Evolutionary conservation across 306 rosid species (phyloP).

Genomic region (Nissolia schottii): DNA sequence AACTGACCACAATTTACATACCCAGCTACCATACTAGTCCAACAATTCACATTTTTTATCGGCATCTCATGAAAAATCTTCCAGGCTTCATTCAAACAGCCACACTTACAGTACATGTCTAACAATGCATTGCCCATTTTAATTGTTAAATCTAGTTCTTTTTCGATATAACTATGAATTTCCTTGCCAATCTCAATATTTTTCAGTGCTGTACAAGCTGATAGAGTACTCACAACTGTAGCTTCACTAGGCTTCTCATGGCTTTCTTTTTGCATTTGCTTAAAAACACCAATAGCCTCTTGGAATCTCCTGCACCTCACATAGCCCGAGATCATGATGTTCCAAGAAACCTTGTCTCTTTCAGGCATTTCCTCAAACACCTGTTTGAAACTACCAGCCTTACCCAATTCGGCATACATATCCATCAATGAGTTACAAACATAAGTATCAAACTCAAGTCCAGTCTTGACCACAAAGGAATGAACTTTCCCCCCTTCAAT

Average conservation of each 20-base stretch:
- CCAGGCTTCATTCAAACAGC: slow-evolving; percentile 39
- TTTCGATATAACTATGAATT: slow-evolving; percentile 49
- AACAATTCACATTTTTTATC: slow-evolving; percentile 53
- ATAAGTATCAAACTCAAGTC: slow-evolving; percentile 51
- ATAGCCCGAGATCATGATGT: slow-evolving; percentile 53
- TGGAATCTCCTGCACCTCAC: slow-evolving; percentile 47
- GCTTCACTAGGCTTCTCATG: slow-evolving; percentile 53
- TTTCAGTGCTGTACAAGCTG: slow-evolving; percentile 55
- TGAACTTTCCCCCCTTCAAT: slow-evolving; percentile 53
- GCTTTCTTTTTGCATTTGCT: slow-evolving; percentile 43
- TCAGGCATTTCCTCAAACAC: slow-evolving; percentile 57
- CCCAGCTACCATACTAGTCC: slow-evolving; percentile 76
- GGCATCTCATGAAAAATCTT: slow-evolving; percentile 46
- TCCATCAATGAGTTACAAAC: slow-evolving; percentile 73
- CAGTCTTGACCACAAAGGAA: slow-evolving; percentile 53
- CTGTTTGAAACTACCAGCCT: slow-evolving; percentile 8
- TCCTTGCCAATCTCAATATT: slow-evolving; percentile 56
- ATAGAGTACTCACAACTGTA: slow-evolving; percentile 56
- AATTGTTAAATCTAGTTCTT: slow-evolving; percentile 37
- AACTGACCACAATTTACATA: slow-evolving; percentile 53
- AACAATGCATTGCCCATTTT: slow-evolving; percentile 48
- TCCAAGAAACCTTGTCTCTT: slow-evolving; percentile 65
- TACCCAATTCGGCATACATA: slow-evolving; percentile 57
- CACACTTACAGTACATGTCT: slow-evolving; percentile 68
- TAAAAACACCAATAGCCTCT: slow-evolving; percentile 46